These are phyloP conservation scores for Elongisporangium prolatum DNA, from an alignment of 352 stramenopile species.

Conservation along the genomic window DNA sequence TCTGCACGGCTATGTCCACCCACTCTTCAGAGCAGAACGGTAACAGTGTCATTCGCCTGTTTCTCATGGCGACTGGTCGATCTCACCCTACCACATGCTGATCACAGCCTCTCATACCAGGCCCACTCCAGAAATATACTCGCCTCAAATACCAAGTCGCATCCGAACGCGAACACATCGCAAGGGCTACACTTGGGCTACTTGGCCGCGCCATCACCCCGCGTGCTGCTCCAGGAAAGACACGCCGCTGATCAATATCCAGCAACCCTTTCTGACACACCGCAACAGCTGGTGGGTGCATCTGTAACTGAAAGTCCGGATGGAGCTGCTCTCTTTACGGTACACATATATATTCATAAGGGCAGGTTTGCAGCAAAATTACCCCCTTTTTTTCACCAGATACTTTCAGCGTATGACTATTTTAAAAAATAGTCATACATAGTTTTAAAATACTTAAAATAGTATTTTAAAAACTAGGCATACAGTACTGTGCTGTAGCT, in stretches of 20 bases:
- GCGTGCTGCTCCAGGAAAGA: neutral
- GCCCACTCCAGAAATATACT: neutral
- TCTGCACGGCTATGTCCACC: neutral
- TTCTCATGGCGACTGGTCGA: neutral
- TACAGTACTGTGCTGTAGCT: no score
- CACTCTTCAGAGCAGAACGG: neutral
- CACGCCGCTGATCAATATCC: neutral
- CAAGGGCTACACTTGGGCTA: neutral
- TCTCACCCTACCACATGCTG: neutral
- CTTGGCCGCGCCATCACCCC: neutral
- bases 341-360: neutral
- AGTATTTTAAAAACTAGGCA: no score
- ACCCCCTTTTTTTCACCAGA: no score
- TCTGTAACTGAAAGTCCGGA: neutral
- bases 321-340: neutral
- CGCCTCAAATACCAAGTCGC: neutral
- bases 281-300: neutral
- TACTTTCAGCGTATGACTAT: no score
- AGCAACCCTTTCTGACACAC: neutral
- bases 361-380: neutral
- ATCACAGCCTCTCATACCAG: neutral
- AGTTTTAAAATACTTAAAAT: no score
- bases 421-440: no score
- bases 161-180: neutral
- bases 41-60: neutral